A percentile compares a stretch with the other conserved stretches of the same genome.
phyloP scores from a whole-genome alignment of 2,329 filamentous ascomycete species.

The Beauveria sp. region DNA sequence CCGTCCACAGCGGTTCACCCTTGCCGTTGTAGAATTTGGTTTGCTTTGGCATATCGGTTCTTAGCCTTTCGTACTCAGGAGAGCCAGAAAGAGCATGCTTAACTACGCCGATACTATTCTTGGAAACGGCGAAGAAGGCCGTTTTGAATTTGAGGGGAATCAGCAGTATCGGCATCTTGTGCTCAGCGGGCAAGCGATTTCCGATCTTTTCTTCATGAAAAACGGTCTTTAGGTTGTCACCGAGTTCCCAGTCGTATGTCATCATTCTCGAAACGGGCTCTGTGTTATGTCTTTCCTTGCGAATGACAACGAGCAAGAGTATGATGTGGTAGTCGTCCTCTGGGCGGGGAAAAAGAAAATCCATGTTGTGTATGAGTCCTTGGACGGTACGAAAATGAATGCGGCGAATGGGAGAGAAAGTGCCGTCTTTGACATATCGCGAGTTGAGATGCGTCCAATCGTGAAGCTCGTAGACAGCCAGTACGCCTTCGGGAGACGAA shows the following conservation, averaged over 20 bases:
- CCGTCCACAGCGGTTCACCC: conserved; percentile 61
- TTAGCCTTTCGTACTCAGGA: conserved; percentile 39
- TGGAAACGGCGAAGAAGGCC: conserved; percentile 60
- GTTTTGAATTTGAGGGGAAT: conserved; percentile 65
- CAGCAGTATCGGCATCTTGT: conserved; percentile 58
- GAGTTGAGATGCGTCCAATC: conserved; percentile 44
- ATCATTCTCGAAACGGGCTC: conserved; percentile 39
- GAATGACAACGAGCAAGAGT: conserved; percentile 58
- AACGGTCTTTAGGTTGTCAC: conserved; percentile 37
- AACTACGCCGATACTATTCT: conserved; percentile 49
- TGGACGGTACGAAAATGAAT: conserved; percentile 41
- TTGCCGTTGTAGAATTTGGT: conserved; percentile 41
- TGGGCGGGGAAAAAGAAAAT: conserved; percentile 68
- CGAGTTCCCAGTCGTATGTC: conserved; percentile 54
- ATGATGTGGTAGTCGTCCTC: conserved; percentile 65
- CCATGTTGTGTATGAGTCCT: conserved; percentile 76
- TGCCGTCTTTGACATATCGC: conserved; percentile 38
- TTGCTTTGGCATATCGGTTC: conserved; percentile 30
- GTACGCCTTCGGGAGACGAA: conserved; percentile 59
- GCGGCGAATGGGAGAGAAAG: conserved; percentile 51
- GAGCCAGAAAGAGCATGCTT: conserved; percentile 45
- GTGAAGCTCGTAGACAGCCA: conserved; percentile 66
- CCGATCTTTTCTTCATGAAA: conserved; percentile 43
- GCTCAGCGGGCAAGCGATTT: conserved; percentile 40
- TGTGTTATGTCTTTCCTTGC: conserved; percentile 26